Conservation (phyloP, 768 basidiomycete genomes). For the Cytidiella melzeri region DNA sequence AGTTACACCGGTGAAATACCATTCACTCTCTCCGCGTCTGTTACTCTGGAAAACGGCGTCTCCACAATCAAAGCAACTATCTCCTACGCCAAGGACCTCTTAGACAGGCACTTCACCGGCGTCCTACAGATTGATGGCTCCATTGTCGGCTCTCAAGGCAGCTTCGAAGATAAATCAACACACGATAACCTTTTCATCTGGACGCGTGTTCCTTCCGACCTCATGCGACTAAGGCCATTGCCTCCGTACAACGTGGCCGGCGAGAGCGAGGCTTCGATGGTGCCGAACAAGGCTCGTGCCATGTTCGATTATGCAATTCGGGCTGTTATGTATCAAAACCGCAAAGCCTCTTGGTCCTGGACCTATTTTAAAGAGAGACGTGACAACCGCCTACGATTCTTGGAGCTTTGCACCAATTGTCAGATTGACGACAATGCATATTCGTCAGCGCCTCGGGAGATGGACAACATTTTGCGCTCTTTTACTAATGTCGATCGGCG, state of each 20-base stretch:
- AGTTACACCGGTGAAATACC: too few species aligned
- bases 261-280: too few species aligned
- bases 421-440: too few species aligned
- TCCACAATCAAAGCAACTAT: too few species aligned
- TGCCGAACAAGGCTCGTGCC: constrained; percentile 23
- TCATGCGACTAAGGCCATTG: constrained; percentile 24
- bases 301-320: constrained; percentile 29
- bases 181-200: constrained; percentile 23
- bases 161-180: constrained; percentile 12
- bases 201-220: constrained; percentile 22
- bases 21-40: too few species aligned
- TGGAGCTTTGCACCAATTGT: constrained; percentile 23
- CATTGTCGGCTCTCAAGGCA: constrained; percentile 25
- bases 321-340: constrained; percentile 18
- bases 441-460: constrained; percentile 13
- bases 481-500: constrained; percentile 20
- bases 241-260: constrained; percentile 17
- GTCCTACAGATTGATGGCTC: constrained; percentile 14
- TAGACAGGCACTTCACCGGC: constrained; percentile 22
- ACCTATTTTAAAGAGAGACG: constrained; percentile 25
- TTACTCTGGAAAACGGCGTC: too few species aligned
- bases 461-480: constrained; percentile 15
- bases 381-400: constrained; percentile 22
- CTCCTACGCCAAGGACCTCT: constrained; percentile 20
- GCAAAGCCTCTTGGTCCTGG: constrained; percentile 26